Evolutionary conservation across 2,329 filamentous ascomycete genomes (phyloP).

Genomic region (Spiromastix sp.): DNA sequence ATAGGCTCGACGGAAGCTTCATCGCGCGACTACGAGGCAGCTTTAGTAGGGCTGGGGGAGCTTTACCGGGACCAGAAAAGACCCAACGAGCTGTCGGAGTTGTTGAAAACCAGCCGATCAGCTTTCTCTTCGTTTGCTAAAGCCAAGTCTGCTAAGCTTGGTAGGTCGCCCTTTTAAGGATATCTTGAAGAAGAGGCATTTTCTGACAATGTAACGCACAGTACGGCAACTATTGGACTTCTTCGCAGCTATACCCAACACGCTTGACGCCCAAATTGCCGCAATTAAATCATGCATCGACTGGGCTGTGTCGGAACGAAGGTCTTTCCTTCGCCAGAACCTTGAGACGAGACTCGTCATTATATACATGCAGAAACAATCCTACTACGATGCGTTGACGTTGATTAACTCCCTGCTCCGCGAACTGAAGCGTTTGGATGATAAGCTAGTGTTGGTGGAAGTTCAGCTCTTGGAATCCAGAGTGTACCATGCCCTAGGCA

Average conservation of each 20-base stretch:
- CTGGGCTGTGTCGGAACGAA: slow-evolving; percentile 90
- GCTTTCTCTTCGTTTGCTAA: slow-evolving; percentile 95
- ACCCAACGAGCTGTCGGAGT: slow-evolving; percentile 72
- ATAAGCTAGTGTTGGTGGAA: slow-evolving; percentile 96
- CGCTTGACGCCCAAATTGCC: slow-evolving; percentile 83
- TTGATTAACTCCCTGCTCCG: slow-evolving; percentile 94
- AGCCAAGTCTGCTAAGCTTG: slow-evolving; percentile 95
- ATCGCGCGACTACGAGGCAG: slow-evolving; percentile 82
- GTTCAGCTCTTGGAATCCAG: slow-evolving; percentile 94
- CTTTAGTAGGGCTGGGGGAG: slow-evolving; percentile 80
- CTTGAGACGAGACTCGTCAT: slow-evolving; percentile 90
- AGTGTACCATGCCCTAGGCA: slow-evolving; percentile 94
- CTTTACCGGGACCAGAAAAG: slow-evolving; percentile 78
- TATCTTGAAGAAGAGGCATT: not conserved
- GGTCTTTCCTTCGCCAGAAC: slow-evolving; percentile 94
- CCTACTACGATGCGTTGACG: slow-evolving; percentile 92
- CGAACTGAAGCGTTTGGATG: slow-evolving; percentile 94
- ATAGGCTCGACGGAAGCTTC: slow-evolving; percentile 78
- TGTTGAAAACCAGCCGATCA: slow-evolving; percentile 81
- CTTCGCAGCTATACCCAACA: slow-evolving; percentile 87
- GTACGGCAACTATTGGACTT: slow-evolving; percentile 95
- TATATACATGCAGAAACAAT: slow-evolving; percentile 93
- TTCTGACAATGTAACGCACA: slow-evolving; percentile 27
- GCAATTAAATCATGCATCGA: slow-evolving; percentile 99
- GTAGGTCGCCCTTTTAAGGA: slow-evolving; percentile 43